A percentile compares a stretch with the other conserved stretches of the same genome.
phyloP scores from a whole-genome alignment of 2,329 filamentous ascomycete species.

The Claviceps sp. region DNA sequence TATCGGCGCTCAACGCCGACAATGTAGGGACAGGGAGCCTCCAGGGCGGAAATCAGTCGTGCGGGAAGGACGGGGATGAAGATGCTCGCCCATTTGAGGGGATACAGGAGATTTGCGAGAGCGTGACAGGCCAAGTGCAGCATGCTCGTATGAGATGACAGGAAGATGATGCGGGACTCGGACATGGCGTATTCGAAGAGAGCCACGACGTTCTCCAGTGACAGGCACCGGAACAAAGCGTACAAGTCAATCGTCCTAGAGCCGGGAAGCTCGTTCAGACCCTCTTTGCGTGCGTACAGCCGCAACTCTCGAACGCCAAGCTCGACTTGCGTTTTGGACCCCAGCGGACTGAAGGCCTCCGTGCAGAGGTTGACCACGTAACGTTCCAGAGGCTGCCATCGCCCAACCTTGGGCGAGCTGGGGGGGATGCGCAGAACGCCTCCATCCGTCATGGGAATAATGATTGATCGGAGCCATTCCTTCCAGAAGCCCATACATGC shows the following conservation, averaged over 20 bases:
- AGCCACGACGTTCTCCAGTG: constrained; percentile 81
- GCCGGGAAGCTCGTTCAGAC: constrained; percentile 81
- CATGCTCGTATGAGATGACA: constrained; percentile 95
- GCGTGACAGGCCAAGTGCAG: constrained; percentile 84
- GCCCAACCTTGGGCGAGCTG: constrained; percentile 78
- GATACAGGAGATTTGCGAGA: constrained; percentile 75
- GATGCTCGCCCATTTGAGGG: constrained; percentile 83
- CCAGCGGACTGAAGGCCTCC: constrained; percentile 82
- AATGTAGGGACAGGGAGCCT: constrained; percentile 93
- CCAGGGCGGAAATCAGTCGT: constrained; percentile 75
- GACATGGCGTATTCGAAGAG: constrained; percentile 87
- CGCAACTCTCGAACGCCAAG: constrained; percentile 78
- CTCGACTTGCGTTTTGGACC: constrained; percentile 92
- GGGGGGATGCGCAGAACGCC: constrained; percentile 68
- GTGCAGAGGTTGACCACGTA: constrained; percentile 96
- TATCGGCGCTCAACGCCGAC: constrained; percentile 91
- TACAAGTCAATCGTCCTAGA: constrained; percentile 87
- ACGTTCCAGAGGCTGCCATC: constrained; percentile 92
- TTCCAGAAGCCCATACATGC: constrained; percentile 91
- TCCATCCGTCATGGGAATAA: constrained; percentile 93
- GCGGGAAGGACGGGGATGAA: constrained; percentile 87
- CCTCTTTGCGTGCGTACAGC: constrained; percentile 86
- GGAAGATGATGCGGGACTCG: constrained; percentile 88
- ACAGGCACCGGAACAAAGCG: constrained; percentile 78
- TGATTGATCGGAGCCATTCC: constrained; percentile 86